Conservation (phyloP, 108 stramenopile genomes). For the Schizochytrium sp. region DNA sequence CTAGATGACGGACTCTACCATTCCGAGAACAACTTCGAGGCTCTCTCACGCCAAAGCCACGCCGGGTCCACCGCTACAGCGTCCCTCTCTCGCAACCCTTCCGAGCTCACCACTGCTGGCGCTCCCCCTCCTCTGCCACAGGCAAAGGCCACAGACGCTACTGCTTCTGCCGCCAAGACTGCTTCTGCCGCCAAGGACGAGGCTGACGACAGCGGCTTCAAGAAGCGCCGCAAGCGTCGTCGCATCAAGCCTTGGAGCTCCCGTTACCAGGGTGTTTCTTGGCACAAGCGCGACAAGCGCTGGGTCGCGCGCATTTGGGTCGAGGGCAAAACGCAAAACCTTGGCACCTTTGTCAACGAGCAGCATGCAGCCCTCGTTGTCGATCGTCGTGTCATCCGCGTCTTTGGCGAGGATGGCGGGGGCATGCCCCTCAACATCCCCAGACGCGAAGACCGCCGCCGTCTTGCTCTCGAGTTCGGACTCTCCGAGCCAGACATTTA, state of each 20-base stretch:
- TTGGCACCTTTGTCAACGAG: neutral
- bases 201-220: neutral
- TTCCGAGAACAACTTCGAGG: too few species aligned
- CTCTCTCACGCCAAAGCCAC: too few species aligned
- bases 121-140: neutral
- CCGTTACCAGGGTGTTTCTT: neutral
- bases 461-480: neutral
- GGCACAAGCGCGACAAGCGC: neutral
- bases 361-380: neutral
- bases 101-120: too few species aligned
- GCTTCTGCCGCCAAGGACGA: neutral
- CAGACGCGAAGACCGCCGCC: neutral
- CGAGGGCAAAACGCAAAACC: neutral
- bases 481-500: too few species aligned
- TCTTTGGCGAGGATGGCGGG: neutral
- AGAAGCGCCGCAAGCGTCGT: neutral
- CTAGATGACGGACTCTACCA: too few species aligned
- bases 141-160: neutral
- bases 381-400: neutral
- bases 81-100: too few species aligned
- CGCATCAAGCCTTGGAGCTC: neutral
- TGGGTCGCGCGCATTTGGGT: slow-evolving; percentile 14
- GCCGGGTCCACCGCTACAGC: too few species aligned
- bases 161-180: neutral
- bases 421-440: neutral